Evolutionary conservation across 495 filamentous ascomycete species (phyloP), one percentile per base, ranked within the genome.

Genomic region (Bacidia gigantensis): DNA sequence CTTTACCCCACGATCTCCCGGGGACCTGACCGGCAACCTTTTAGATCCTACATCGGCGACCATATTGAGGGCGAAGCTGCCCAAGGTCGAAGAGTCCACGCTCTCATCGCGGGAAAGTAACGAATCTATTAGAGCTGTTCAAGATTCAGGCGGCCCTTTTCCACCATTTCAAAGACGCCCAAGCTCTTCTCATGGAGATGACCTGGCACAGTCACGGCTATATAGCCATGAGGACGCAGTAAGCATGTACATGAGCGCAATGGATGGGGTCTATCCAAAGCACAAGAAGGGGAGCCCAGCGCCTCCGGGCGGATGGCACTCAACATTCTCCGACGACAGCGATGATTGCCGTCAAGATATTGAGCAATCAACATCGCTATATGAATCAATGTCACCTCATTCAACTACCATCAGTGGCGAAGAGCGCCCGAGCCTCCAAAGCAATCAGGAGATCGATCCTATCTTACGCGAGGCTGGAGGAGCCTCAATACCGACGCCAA

Each of bases 191-290:
- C 24, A 51, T 26, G 40, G 53, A 50, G 76, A 76, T 25, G 76
- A 82, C 50, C 73, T 86, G 14, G 68, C 75, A 18, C 70, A 86
- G 54, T 97, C 93, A 10, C 86, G 76, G 56, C 63, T 92, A 14
- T 97, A 89, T 63, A 89, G 79, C 49, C 83, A 93, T 51, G 87
- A 93, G 52, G 89, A 97, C 53, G 92, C 92, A 0, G 83, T 90
- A 59, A 97, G 92, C 66, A 84, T 99, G 81, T 97, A 97, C 57
- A 89, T 96, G 79, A 85, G 81, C 59, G 83, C 83, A 20, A 69
- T 84, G 10, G 81, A 77, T 45, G 62, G 69, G 38, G 48, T 45
- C 11, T 64, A 62, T 44, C 61, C 60, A 54, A 66, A 46, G 60
- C 70, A 65, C 26, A 73, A 61, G 60, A 35, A 35, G 29, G 29